Evolutionary conservation across 75 land plant genomes (phyloP).

Genomic region (Azolla pinnata): DNA sequence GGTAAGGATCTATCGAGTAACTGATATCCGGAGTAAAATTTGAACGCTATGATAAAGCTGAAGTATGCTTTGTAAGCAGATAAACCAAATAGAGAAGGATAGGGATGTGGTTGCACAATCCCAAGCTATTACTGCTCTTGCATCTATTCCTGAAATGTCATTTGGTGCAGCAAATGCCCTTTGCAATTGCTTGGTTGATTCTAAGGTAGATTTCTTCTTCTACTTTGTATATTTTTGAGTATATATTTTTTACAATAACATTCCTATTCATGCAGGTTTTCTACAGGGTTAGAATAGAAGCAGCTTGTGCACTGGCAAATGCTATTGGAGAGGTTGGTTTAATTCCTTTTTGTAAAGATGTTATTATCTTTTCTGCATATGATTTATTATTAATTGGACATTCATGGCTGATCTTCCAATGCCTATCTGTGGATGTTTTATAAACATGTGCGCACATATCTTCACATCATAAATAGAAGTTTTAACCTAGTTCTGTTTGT

Average conservation of each 20-base stretch:
- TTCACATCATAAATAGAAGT: too few relatives aligned
- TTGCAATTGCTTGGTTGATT: slow-evolving; percentile 61
- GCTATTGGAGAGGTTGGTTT: slow-evolving; percentile 65
- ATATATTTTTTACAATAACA: neutral
- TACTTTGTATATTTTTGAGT: slow-evolving; percentile 6
- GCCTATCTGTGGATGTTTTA: too few relatives aligned
- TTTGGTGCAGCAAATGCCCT: slow-evolving; percentile 70
- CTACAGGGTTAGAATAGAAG: slow-evolving; percentile 87
- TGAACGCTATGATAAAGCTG: neutral
- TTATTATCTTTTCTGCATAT: neutral
- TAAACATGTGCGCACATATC: too few relatives aligned
- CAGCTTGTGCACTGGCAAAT: slow-evolving; percentile 85
- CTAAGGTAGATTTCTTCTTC: slow-evolving; percentile 49
- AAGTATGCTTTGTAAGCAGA: slow-evolving; percentile 32
- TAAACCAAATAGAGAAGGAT: slow-evolving; percentile 92
- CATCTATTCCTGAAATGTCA: slow-evolving; percentile 46
- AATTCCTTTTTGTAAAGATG: too few relatives aligned
- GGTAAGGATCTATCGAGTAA: slow-evolving; percentile 45
- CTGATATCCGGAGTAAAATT: neutral
- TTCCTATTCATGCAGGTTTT: slow-evolving; percentile 46
- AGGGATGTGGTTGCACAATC: slow-evolving; percentile 88
- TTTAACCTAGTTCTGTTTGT: too few relatives aligned
- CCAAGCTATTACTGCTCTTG: slow-evolving; percentile 66
- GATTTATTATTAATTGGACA: neutral
- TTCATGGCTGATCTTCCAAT: neutral